These are phyloP conservation scores for Artemisia argyi DNA, from an alignment of 129 eudicot species.

Conservation along the genomic window DNA sequence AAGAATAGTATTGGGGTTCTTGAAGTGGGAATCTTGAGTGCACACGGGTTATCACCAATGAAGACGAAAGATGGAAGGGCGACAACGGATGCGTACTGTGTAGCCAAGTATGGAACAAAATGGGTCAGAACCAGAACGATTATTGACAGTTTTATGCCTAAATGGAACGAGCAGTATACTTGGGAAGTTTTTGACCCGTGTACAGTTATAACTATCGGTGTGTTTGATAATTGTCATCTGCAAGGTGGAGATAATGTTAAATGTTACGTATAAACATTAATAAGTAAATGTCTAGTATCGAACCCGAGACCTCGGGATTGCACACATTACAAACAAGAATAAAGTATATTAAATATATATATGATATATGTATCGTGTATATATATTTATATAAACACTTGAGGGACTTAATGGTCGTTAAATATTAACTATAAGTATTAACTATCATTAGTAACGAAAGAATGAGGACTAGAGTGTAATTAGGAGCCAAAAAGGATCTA, in stretches of 20 bases:
- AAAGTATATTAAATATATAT: too few species aligned
- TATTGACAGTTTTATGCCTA: conserved; percentile 58
- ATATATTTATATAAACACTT: too few species aligned
- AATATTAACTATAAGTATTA: too few species aligned
- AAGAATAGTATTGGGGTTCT: conserved; percentile 36
- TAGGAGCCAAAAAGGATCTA: too few species aligned
- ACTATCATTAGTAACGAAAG: too few species aligned
- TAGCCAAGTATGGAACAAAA: conserved; percentile 64
- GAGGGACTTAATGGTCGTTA: too few species aligned
- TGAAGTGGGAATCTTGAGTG: conserved; percentile 58
- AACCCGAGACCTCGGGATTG: too few species aligned
- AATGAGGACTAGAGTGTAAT: too few species aligned
- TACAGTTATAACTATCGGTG: conserved; percentile 22
- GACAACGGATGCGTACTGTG: conserved; percentile 69
- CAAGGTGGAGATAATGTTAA: conserved; percentile 63
- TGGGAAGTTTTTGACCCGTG: conserved; percentile 78
- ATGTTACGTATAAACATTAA: too few species aligned
- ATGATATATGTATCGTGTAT: too few species aligned
- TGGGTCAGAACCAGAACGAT: conserved; percentile 69
- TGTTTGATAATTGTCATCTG: conserved; percentile 65
- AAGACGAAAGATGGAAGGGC: conserved; percentile 61
- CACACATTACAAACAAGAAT: too few species aligned
- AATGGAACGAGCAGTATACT: conserved; percentile 69
- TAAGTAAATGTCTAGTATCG: too few species aligned
- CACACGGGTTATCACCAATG: conserved; percentile 60